A percentile compares a stretch with the other conserved stretches of the same genome.
These are phyloP conservation scores for Sphenostylis stenocarpa DNA, from an alignment of 306 rosid genomes.

Conservation along the genomic window DNA sequence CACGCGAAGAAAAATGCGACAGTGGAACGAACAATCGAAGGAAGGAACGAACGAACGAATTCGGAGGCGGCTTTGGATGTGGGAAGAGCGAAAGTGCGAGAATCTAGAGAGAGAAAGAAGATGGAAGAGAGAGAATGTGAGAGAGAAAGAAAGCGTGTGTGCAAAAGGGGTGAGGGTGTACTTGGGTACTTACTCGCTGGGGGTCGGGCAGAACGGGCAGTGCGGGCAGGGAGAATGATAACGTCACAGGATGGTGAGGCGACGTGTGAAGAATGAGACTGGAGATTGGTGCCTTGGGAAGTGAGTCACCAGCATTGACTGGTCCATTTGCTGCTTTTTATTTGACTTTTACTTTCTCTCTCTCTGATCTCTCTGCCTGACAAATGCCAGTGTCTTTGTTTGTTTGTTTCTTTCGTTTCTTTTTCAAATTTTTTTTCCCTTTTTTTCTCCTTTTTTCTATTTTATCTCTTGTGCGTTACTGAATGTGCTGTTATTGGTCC, in stretches of 20 bases:
- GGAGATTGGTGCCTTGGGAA: conserved; percentile 20
- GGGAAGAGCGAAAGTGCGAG: conserved; percentile 3
- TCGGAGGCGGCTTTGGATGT: conserved; percentile 46
- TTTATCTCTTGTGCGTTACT: not conserved
- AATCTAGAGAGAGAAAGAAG: conserved; percentile 15
- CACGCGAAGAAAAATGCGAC: not conserved
- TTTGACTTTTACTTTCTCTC: conserved; percentile 36
- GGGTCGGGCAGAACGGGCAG: conserved; percentile 51
- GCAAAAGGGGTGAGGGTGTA: conserved; percentile 10
- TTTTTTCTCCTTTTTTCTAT: not conserved
- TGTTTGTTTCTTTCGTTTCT: not conserved
- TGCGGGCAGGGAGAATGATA: conserved; percentile 47
- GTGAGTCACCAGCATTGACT: conserved; percentile 37
- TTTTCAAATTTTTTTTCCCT: not conserved
- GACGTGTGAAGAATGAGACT: conserved; percentile 19
- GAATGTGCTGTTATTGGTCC: not conserved
- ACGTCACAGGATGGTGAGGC: conserved; percentile 34
- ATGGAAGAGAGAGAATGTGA: not conserved
- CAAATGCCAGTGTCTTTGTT: conserved; percentile 23
- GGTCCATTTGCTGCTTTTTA: not conserved
- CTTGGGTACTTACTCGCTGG: not conserved
- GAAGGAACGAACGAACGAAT: not conserved
- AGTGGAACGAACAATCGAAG: not conserved
- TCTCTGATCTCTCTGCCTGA: not conserved
- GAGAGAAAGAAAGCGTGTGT: conserved; percentile 9